Conservation (phyloP, 768 basidiomycete species). For the Leucocoprinus sp. region DNA sequence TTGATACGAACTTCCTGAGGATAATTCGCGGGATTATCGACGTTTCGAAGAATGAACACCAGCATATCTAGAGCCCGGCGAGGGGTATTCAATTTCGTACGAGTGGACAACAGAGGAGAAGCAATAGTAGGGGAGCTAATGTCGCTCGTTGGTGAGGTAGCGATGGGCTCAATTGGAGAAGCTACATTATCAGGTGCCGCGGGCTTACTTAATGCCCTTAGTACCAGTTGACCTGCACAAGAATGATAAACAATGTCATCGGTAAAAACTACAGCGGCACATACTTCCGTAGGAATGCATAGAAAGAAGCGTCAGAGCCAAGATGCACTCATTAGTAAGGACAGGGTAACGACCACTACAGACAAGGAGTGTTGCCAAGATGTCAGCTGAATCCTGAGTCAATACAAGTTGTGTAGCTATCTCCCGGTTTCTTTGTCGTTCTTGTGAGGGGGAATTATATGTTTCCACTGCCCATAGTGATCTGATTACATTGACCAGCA, state of each 20-base stretch:
- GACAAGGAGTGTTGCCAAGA: conserved; percentile 64
- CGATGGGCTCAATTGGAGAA: conserved; percentile 22
- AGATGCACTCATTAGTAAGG: conserved; percentile 82
- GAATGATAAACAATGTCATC: conserved; percentile 1
- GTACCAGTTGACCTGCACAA: conserved; percentile 47
- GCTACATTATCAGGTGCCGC: neutral
- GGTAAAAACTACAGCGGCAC: conserved; percentile 16
- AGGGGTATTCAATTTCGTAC: conserved; percentile 34
- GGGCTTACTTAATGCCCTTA: conserved; percentile 49
- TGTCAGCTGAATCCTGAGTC: conserved; percentile 45
- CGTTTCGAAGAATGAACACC: conserved; percentile 49
- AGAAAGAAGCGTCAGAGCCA: conserved; percentile 73
- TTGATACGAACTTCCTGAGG: conserved; percentile 75
- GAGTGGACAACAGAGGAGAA: conserved; percentile 29
- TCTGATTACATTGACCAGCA: conserved; percentile 80
- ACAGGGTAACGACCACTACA: conserved; percentile 76
- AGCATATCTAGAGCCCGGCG: conserved; percentile 64
- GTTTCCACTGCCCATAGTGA: conserved; percentile 46
- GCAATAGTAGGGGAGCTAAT: conserved; percentile 39
- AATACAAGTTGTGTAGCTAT: conserved; percentile 45
- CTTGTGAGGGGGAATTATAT: conserved; percentile 16
- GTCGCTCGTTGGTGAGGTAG: conserved; percentile 36
- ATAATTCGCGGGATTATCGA: conserved; percentile 46
- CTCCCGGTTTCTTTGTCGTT: conserved; percentile 41
- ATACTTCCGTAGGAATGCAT: conserved; percentile 59